These are phyloP conservation scores for Penicillium sp. DNA, from an alignment of 2,329 filamentous ascomycete genomes.

Conservation along the genomic window DNA sequence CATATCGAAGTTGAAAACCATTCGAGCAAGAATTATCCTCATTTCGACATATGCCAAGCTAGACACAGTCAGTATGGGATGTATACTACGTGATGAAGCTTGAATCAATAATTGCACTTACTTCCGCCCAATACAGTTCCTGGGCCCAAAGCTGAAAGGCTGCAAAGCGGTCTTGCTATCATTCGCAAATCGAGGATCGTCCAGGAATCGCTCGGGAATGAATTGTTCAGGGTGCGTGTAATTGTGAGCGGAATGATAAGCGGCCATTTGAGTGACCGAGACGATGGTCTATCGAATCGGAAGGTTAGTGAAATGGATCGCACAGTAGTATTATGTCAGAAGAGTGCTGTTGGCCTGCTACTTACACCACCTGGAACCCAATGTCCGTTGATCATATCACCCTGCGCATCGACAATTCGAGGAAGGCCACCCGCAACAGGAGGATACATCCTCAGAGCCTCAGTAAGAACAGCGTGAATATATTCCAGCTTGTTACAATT, in stretches of 20 bases:
- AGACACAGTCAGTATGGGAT: conserved; percentile 13
- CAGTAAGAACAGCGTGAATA: not conserved
- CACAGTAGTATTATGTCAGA: not conserved
- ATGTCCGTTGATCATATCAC: not conserved
- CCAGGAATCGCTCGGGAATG: conserved; percentile 17
- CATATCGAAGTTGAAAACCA: conserved; percentile 54
- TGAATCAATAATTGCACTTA: not conserved
- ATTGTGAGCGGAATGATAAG: not conserved
- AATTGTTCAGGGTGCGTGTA: not conserved
- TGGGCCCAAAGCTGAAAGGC: conserved; percentile 49
- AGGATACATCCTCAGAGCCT: not conserved
- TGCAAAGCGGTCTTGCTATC: conserved; percentile 50
- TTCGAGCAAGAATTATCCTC: conserved; percentile 48
- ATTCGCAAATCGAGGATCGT: conserved; percentile 33
- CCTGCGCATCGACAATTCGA: not conserved
- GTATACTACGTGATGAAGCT: conserved; percentile 50
- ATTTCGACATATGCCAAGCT: conserved; percentile 55
- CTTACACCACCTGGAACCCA: not conserved
- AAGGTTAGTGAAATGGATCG: not conserved
- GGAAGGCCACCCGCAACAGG: not conserved
- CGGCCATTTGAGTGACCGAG: not conserved
- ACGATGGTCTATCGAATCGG: not conserved
- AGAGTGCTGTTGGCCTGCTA: not conserved
- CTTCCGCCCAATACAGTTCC: not conserved
- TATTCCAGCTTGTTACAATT: not conserved